Evolutionary conservation across 208 protist genomes (phyloP), one percentile per base, ranked within the genome.

Genomic region (Acanthamoeba healyi): DNA sequence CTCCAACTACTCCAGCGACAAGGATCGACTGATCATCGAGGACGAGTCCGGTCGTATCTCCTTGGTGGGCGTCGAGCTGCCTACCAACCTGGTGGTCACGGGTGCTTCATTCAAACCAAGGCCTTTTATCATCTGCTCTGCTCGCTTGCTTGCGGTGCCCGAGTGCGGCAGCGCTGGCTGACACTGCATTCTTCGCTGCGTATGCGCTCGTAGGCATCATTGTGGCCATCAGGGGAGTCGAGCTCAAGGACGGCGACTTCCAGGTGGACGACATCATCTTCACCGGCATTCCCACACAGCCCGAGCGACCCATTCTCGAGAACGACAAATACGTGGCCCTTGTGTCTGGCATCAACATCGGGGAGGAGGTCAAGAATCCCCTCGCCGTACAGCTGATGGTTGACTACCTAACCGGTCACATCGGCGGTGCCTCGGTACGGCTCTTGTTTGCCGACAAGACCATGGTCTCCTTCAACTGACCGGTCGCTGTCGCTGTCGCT

Each of bases 21-120:
- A 89, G n/a, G 95, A 96, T 72, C 38, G 54, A 22, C 46, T 96
- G 29, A 79, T 91, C 29, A 94, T 96, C 34, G 95, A 96, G 56
- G 95, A 96, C 94, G 94, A 95, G 34, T 94, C 95, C 29, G 92
- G 95, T 89, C 63, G 95, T n/a, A 81, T 95, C 19, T 89, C 70
- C 24, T 38, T 96, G 19, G 81, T 96, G 42, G 93, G 94, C 46
- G 82, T 40, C 22, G 42, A 87, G 14, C 19, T 40, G 42, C 77
- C 49, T 9, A 72, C 84, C 6, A 34, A 46, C 26, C 34, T 36
- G 6, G 49, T 72, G 22, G 84, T 91, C 15, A 91, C 84, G 24
- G 84, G 81, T 89, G 3, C 22, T 29, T 61, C 15, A 1, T 24
- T n/a, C 22, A 0, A n/a, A 15, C 54, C 54, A 9, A 12, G 22